Evolutionary conservation across 202 grass and related monocot species (phyloP).

Genomic region (Panicum hallii): DNA sequence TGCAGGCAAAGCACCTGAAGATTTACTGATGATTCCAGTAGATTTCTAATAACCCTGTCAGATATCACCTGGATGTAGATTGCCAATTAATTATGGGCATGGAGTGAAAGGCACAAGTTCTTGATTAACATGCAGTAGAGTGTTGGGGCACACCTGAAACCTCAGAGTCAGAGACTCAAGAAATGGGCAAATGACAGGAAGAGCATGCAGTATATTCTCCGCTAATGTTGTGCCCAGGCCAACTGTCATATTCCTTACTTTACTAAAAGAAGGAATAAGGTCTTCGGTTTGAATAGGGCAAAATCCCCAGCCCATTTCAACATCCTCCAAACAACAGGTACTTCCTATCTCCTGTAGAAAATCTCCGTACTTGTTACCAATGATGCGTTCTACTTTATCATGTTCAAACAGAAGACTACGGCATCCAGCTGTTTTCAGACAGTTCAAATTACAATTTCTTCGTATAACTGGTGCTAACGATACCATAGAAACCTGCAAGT

Average conservation of each 20-base stretch:
- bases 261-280: slow-evolving; percentile 55
- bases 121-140: slow-evolving; percentile 9
- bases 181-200: slow-evolving; percentile 74
- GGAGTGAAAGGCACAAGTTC: slow-evolving; percentile 33
- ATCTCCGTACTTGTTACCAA: slow-evolving; percentile 40
- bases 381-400: slow-evolving; percentile 19
- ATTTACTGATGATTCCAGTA: slow-evolving; percentile 65
- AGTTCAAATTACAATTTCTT: slow-evolving; percentile 70
- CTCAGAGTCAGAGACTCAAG: slow-evolving; percentile 74
- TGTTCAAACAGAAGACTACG: slow-evolving; percentile 49
- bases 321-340: slow-evolving; percentile 60
- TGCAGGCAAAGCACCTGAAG: slow-evolving; percentile 63
- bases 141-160: slow-evolving; percentile 69
- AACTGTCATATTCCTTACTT: slow-evolving; percentile 65
- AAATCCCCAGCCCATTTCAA: slow-evolving; percentile 89
- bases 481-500: slow-evolving; percentile 73
- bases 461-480: slow-evolving; percentile 63
- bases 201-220: slow-evolving; percentile 61
- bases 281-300: slow-evolving; percentile 60
- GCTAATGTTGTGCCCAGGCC: slow-evolving; percentile 78
- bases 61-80: slow-evolving; percentile 67
- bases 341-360: slow-evolving; percentile 50
- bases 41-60: slow-evolving; percentile 62
- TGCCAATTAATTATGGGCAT: slow-evolving; percentile 13
- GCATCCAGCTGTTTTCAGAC: slow-evolving; percentile 82